Conservation (phyloP, 2,329 filamentous ascomycete species). For the Cladosporium halotolerans region DNA sequence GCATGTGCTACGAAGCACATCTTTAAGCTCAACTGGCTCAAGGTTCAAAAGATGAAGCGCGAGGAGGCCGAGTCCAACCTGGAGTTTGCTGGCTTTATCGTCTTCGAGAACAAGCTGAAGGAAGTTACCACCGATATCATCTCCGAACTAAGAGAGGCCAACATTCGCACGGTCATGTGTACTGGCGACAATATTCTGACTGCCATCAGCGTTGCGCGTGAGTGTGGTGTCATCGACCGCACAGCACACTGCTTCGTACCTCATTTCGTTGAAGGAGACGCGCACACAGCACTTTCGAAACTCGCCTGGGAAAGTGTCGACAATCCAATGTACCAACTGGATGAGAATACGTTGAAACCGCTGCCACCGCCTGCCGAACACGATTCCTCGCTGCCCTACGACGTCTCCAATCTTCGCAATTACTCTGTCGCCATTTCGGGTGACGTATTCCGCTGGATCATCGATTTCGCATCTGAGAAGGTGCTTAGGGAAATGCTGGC, state of each 20-base stretch:
- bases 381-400: constrained; percentile 80
- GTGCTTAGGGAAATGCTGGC: constrained; percentile 83
- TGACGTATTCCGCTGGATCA: constrained; percentile 92
- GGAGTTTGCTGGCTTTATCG: constrained; percentile 90
- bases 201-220: constrained; percentile 88
- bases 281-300: constrained; percentile 63
- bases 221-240: constrained; percentile 75
- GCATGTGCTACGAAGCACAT: constrained; percentile 88
- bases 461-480: constrained; percentile 81
- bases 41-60: constrained; percentile 88
- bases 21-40: constrained; percentile 83
- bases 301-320: constrained; percentile 95
- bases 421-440: constrained; percentile 87
- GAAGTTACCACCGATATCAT: constrained; percentile 75
- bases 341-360: constrained; percentile 76
- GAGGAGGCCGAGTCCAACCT: constrained; percentile 76
- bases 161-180: constrained; percentile 89
- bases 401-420: constrained; percentile 72
- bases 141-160: constrained; percentile 71
- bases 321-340: constrained; percentile 68
- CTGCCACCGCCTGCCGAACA: constrained; percentile 61
- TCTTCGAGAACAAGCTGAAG: constrained; percentile 98
- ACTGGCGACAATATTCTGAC: constrained; percentile 97
- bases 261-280: constrained; percentile 74
- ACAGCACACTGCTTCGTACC: constrained; percentile 88